Evolutionary conservation across 352 stramenopile species (phyloP), one percentile per base, ranked within the genome.

Genomic region (Blastocystis sp.): DNA sequence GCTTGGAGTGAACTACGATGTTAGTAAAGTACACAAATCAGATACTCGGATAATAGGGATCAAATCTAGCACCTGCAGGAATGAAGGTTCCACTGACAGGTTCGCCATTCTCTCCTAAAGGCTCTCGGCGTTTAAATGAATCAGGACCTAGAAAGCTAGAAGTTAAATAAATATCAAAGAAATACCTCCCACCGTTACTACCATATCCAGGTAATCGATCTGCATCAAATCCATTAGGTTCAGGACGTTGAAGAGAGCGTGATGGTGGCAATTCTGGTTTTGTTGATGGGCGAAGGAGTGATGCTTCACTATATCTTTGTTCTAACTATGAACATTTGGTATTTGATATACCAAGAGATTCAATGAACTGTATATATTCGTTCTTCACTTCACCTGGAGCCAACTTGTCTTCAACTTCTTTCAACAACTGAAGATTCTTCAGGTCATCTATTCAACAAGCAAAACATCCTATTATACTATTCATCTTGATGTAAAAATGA

Each of bases 51-150:
- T 14, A 32, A 42, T 54, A 74, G 12, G 63, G 63, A 51, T 74
- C 63, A 74, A 52, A 51, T 52, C 63, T 32, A 42, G 63, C 63
- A n/a, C 63, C 63, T 24, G 63, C 14, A 52, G 63, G 63, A 46
- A 57, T 57, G 49, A 12, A 57, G 21, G 49, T 21, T 12, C 16
- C 21, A 74, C 29, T 46, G 7, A 43, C 12, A 21, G 63, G 63
- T 1, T 74, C 63, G 12, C 19, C 14, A 0, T 74, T 42, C 19
- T 74, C 6, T 42, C 63, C 49, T 21, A 57, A 57, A 21, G 12
- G 21, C 12, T 21, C 39, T 74, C 6, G 0, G 11, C 63, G 63
- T 42, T 43, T 16, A 43, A 74, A 74, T 24, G 19, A 74, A 24
- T 42, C 11, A 74, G 63, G 63, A 1, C 63, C 63, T 16, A 74